Evolutionary conservation across 176 grass and related monocot species (phyloP).

Genomic region (Tillandsia fasciculata): DNA sequence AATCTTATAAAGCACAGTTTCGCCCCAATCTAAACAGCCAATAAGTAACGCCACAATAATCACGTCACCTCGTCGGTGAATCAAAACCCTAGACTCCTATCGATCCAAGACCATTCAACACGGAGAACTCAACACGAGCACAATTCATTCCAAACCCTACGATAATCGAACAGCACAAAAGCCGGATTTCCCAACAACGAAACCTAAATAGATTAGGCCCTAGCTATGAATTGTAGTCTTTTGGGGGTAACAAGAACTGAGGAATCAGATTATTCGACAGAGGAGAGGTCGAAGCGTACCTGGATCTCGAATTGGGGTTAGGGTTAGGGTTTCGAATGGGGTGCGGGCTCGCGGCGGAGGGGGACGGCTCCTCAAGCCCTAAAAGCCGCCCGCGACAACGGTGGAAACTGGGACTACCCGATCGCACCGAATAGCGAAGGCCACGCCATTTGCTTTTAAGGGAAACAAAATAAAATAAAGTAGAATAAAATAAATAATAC

Average conservation of each 20-base stretch:
- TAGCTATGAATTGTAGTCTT: neutral
- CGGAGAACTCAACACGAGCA: neutral
- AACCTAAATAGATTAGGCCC: neutral
- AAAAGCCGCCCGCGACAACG: neutral
- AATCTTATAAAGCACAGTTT: neutral
- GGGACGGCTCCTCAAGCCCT: neutral
- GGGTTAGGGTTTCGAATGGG: neutral
- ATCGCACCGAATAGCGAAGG: neutral
- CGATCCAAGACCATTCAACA: neutral
- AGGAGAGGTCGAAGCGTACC: neutral
- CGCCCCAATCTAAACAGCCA: neutral
- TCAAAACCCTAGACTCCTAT: neutral
- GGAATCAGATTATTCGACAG: neutral
- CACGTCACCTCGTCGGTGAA: neutral
- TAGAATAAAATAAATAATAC: too few species aligned
- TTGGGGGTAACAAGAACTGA: neutral
- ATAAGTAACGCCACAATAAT: neutral
- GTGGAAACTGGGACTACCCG: neutral
- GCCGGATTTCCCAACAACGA: neutral
- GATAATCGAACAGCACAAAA: neutral
- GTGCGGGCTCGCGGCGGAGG: neutral
- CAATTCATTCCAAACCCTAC: neutral
- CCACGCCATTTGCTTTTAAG: neutral
- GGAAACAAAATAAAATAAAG: too few species aligned
- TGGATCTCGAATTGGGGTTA: neutral